Conservation (phyloP, 2,329 filamentous ascomycete species). For the Aspergillus viridinutans region DNA sequence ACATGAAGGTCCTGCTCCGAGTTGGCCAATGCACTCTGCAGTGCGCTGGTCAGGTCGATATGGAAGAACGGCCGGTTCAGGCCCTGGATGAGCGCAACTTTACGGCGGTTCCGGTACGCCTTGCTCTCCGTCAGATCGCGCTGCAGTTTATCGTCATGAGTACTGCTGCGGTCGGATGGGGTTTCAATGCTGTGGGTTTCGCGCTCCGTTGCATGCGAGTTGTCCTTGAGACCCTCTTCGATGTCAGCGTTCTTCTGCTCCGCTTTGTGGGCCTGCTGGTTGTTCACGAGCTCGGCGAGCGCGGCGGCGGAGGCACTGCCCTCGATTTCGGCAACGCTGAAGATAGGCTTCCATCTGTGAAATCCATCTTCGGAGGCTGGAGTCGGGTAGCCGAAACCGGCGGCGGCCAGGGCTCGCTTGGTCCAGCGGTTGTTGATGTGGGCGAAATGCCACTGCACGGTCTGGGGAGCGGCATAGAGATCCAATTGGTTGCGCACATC, state of each 20-base stretch:
- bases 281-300: constrained; percentile 60
- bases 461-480: constrained; percentile 71
- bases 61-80: constrained; percentile 90
- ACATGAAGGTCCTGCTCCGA: constrained; percentile 37
- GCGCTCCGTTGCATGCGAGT: constrained; percentile 27
- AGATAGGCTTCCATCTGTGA: constrained; percentile 87
- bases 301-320: constrained; percentile 66
- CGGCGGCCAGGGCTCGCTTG: constrained; percentile 80
- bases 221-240: constrained; percentile 30
- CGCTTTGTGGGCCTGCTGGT: constrained; percentile 46
- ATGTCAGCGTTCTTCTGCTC: constrained; percentile 21
- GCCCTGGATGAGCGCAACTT: constrained; percentile 70
- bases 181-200: constrained; percentile 29
- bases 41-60: constrained; percentile 80
- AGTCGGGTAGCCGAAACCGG: constrained; percentile 81
- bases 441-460: constrained; percentile 95
- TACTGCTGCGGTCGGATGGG: constrained; percentile 26
- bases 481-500: constrained; percentile 94
- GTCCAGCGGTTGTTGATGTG: constrained; percentile 92
- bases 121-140: constrained; percentile 48
- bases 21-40: constrained; percentile 83
- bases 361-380: constrained; percentile 50
- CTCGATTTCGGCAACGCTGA: constrained; percentile 83
- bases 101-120: constrained; percentile 37
- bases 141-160: constrained; percentile 37